phyloP scores from a whole-genome alignment of 1,284 basidiomycete genomes.

The Anthracocystis panici-leucophaei region DNA sequence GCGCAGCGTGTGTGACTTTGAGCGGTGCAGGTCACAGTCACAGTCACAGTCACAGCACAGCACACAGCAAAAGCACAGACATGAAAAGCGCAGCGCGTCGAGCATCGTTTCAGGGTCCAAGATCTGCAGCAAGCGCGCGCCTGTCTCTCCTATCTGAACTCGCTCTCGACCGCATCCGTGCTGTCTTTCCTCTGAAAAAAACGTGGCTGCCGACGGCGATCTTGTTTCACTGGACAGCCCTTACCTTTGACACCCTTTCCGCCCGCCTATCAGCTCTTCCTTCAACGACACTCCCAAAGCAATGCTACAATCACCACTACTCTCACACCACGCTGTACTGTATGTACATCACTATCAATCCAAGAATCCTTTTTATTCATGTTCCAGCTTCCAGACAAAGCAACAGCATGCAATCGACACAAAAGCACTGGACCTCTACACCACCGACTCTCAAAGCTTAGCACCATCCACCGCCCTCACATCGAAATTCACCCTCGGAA shows the following conservation, averaged over 20 bases:
- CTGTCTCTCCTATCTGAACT: background rate
- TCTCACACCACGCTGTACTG: no score
- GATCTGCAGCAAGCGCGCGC: background rate
- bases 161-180: constrained; percentile 8
- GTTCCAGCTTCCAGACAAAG: background rate
- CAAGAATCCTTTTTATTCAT: no score
- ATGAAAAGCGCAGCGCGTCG: constrained; percentile 5
- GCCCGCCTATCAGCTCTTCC: background rate
- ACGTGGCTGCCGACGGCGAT: constrained; percentile 2
- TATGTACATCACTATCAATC: no score
- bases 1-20: background rate
- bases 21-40: background rate
- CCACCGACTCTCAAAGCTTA: constrained; percentile 22
- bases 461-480: constrained; percentile 28
- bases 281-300: background rate
- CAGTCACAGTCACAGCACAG: background rate
- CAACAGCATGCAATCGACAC: background rate
- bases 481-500: constrained; percentile 48
- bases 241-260: background rate
- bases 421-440: background rate
- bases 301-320: no score
- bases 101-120: constrained; percentile 15
- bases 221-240: background rate
- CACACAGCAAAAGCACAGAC: background rate
- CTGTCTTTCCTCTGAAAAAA: background rate